Percentiles rank a stretch among this genome's conserved stretches.
phyloP scores from a whole-genome alignment of 495 filamentous ascomycete genomes.

The Talaromyces trachyspermus region DNA sequence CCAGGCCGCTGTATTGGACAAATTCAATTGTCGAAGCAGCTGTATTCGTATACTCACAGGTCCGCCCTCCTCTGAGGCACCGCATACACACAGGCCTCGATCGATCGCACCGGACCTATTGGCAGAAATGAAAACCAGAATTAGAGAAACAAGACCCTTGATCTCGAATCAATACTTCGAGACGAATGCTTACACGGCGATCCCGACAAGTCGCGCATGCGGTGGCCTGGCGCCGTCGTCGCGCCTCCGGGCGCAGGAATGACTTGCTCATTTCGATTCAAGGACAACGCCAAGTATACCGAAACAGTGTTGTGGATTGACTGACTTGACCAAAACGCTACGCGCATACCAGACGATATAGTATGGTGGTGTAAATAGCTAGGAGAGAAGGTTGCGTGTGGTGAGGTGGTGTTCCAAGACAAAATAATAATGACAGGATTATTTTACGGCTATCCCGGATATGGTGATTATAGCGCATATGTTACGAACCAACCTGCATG shows the following conservation, averaged over 20 bases:
- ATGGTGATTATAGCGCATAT: too few relatives aligned
- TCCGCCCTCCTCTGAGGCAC: slow-evolving; percentile 1
- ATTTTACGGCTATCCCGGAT: too few relatives aligned
- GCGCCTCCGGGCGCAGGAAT: background rate
- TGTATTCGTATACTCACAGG: slow-evolving; percentile 1
- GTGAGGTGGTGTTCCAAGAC: too few relatives aligned
- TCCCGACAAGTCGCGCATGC: background rate
- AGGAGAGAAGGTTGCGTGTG: too few relatives aligned
- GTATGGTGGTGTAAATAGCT: too few relatives aligned
- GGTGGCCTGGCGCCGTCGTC: slow-evolving; percentile 2
- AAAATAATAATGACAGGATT: too few relatives aligned
- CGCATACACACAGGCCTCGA: slow-evolving; percentile 1
- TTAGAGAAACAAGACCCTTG: background rate
- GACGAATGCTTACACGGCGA: background rate
- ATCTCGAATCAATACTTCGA: background rate
- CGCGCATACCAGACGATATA: too few relatives aligned
- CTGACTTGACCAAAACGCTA: too few relatives aligned
- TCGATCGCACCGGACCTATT: slow-evolving; percentile 2
- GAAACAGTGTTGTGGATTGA: too few relatives aligned
- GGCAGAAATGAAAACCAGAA: background rate
- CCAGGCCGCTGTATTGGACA: slow-evolving; percentile 4
- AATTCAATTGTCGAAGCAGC: background rate
- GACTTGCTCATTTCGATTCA: background rate
- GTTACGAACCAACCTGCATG: too few relatives aligned
- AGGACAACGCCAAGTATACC: too few relatives aligned